Percentiles rank a stretch among this genome's conserved stretches.
Conservation (phyloP, 116 monocot species). For the Zostera marina region DNA sequence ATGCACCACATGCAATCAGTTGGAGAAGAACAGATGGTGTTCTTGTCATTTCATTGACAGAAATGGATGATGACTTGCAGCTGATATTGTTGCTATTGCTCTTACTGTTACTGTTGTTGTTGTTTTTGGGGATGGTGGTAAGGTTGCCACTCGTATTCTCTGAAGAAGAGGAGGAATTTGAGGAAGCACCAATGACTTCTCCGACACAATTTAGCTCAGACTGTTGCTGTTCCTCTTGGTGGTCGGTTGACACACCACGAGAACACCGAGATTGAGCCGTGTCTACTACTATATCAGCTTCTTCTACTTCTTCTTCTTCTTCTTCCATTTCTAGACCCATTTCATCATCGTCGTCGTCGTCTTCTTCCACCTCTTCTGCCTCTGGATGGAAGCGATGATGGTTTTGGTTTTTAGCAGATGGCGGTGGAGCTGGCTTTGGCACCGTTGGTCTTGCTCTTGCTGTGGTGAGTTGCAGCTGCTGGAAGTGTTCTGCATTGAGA, state of each 20-base stretch:
- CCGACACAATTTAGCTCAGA: conserved; percentile 26
- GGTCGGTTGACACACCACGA: conserved; percentile 31
- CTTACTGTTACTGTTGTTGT: background rate
- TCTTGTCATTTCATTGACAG: background rate
- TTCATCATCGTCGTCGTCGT: conserved; percentile 8
- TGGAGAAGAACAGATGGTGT: conserved; percentile 45
- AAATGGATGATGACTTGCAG: background rate
- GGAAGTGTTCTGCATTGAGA: conserved; percentile 29
- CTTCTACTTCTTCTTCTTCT: conserved; percentile 11
- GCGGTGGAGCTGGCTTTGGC: background rate
- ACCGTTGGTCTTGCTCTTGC: background rate
- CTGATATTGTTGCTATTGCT: background rate
- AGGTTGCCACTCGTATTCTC: conserved; percentile 20
- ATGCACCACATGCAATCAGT: conserved; percentile 67
- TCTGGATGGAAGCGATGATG: conserved; percentile 2
- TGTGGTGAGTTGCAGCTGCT: conserved; percentile 23
- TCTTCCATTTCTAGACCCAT: conserved; percentile 9
- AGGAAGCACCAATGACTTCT: conserved; percentile 23
- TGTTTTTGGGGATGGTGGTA: background rate
- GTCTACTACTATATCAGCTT: conserved; percentile 4
- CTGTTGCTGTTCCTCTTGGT: conserved; percentile 9
- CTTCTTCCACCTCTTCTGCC: background rate
- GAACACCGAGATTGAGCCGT: conserved; percentile 9
- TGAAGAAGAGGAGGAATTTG: conserved; percentile 69
- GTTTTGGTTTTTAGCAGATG: background rate